Base-by-base conservation (phyloP, 257 asterid genomes). In the Solanum chaucha region DNA sequence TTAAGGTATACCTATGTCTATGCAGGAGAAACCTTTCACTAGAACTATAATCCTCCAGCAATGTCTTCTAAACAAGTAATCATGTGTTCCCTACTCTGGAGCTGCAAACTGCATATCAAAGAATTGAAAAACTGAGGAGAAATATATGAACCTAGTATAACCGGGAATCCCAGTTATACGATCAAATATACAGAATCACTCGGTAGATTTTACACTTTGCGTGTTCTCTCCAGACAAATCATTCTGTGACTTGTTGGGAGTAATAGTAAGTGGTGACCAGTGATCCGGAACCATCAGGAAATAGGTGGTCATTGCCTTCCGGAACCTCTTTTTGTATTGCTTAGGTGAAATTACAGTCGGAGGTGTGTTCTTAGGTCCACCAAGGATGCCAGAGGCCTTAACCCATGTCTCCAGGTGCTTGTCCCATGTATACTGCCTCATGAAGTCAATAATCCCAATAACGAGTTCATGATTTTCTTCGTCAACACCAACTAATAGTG, bases 241-340 rank as follows among this genome's bases (percentile, higher is more conserved):
- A 4, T 91, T 83, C 88, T 92, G 96, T 3, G 98, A 94, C 88
- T 81, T 92, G 92, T 93, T 97, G 15, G 94, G 94, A 38, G 86
- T 46, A 48, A 91, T 73, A 14, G 90, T 90, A 8, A 93, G 93
- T 59, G 98, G 95, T 61, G 98, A 95, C 99, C 99, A 95, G 75
- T 95, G 96, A 91, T 97, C 99, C 9, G 98, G 98, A 74, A 97
- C 96, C 98, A 94, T 94, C 87, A 97, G 90, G 85, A 95, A 97
- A 87, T 97, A 97, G 10, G 98, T 92, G 1, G 98, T 91, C 99
- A 97, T 94, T 70, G 99, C 99, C 87, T 95, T 97, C 64, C 99
- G 89, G 90, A 97, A 97, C 90, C 99, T 96, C 87, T 90, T 95
- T 89, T 97, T 97, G 94, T 97, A 97, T 88, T 97, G 98, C 88